Evolutionary conservation across 2,329 filamentous ascomycete species (phyloP).

Genomic region (Ascosphaera pollenicola): DNA sequence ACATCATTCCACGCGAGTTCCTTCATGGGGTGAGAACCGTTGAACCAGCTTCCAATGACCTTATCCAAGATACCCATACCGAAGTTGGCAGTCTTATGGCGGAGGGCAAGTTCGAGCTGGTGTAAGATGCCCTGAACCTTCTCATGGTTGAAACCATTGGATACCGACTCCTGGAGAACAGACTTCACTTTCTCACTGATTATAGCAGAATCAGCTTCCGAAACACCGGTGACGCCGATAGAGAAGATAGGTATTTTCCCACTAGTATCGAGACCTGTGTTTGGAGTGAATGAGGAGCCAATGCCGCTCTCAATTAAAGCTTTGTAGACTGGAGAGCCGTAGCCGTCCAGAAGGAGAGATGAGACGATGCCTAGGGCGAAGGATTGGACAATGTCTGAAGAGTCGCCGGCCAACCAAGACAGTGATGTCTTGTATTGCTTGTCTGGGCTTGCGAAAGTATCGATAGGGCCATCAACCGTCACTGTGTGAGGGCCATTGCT

Average conservation of each 20-base stretch:
- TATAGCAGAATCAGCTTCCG: constrained; percentile 52
- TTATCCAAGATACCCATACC: constrained; percentile 79
- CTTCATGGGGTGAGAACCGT: constrained; percentile 79
- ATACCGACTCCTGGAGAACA: constrained; percentile 45
- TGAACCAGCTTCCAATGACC: constrained; percentile 84
- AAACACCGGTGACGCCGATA: constrained; percentile 75
- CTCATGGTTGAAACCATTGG: constrained; percentile 63
- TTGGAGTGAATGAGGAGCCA: constrained; percentile 84
- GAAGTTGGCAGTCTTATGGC: constrained; percentile 93
- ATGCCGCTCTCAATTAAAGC: constrained; percentile 75
- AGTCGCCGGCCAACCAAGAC: constrained; percentile 77
- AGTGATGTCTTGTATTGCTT: constrained; percentile 87
- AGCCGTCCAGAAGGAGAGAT: constrained; percentile 73
- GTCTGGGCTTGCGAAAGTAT: constrained; percentile 65
- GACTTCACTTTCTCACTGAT: constrained; percentile 53
- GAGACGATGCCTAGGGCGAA: constrained; percentile 70
- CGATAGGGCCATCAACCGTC: constrained; percentile 56
- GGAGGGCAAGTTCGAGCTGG: constrained; percentile 76
- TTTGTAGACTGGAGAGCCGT: constrained; percentile 80
- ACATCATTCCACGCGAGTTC: constrained; percentile 82
- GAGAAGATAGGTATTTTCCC: constrained; percentile 66
- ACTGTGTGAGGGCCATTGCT: constrained; percentile 43
- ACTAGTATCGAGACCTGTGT: constrained; percentile 72
- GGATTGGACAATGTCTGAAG: constrained; percentile 61
- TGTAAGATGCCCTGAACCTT: constrained; percentile 92